Base-by-base conservation (phyloP, 108 stramenopile genomes). In the Nitzschia putrida region DNA sequence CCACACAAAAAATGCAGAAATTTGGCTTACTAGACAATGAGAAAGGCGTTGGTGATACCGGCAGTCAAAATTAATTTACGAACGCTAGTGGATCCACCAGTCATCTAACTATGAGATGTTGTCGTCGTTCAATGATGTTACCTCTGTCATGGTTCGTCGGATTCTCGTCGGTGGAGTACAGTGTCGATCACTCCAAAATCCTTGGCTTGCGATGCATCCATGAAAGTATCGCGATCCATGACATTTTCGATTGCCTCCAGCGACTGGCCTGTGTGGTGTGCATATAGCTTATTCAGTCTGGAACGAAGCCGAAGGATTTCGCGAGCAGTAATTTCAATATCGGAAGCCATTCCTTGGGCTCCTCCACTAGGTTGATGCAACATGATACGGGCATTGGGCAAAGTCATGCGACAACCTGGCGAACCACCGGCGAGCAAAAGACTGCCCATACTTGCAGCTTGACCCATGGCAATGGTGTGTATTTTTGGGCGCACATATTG, bases 391-490 rank as follows among this genome's bases (percentile, higher is more conserved):
- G 95, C 86, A 85, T 97, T 97, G 14, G 95, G 95, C 69, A 94
- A 53, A 26, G 93, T 86, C 74, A 72, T 85, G 8, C 93, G 83
- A 79, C 84, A 86, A 0, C 89, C 92, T 0, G 80, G 76, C 38
- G 77, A 74, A 0, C 97, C 97, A 1, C 94, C 96, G 13, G 95
- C 91, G 51, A 98, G 74, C 0, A 98, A 71, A 12, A 98, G 76
- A 45, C 84, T 86, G 25, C 95, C 97, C 97, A 98, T 98, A 71
- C 86, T 88, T 5, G 95, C 93, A 8, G 97, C 97, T 71, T 98
- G 98, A 20, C 98, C 98, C 97, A 98, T 97, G 71, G 95, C 97
- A 61, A 98, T 95, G 24, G 98, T 98, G 63, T 91, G 87, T 26
- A 96, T 86, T 29, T 89, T 80, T 0, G 95, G 92, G 8, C 84